Percentiles rank a stretch among this genome's conserved stretches.
Evolutionary conservation across 2,329 filamentous ascomycete genomes (phyloP).

Genomic region (Alternaria atra): DNA sequence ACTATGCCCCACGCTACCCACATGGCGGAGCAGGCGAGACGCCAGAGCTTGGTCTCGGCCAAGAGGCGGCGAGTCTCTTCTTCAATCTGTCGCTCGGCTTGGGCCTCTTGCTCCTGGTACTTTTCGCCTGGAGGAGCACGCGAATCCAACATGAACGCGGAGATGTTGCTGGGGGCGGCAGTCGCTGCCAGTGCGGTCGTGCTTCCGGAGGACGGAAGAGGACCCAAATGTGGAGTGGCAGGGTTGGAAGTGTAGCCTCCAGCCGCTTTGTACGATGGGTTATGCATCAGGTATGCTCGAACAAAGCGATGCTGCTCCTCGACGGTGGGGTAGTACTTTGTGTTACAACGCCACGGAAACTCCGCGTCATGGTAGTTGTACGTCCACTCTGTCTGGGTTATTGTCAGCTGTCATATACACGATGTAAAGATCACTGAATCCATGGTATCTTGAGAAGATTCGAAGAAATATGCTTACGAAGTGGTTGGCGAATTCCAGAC

Average conservation of each 20-base stretch:
- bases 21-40: conserved; percentile 83
- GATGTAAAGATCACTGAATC: not conserved
- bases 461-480: conserved; percentile 66
- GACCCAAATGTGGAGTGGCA: conserved; percentile 41
- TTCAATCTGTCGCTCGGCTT: conserved; percentile 67
- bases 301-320: conserved; percentile 89
- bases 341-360: conserved; percentile 72
- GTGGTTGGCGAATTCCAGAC: conserved; percentile 95
- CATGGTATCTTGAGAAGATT: not conserved
- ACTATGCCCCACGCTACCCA: conserved; percentile 98
- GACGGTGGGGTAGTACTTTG: conserved; percentile 74
- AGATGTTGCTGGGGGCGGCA: conserved; percentile 53
- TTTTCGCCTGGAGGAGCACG: conserved; percentile 48
- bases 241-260: conserved; percentile 63
- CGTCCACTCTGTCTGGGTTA: conserved; percentile 80
- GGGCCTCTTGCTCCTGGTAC: conserved; percentile 59
- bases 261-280: conserved; percentile 69
- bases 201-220: conserved; percentile 44
- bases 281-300: conserved; percentile 84
- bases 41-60: conserved; percentile 84
- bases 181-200: conserved; percentile 45
- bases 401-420: not conserved
- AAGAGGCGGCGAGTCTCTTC: conserved; percentile 74
- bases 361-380: conserved; percentile 91
- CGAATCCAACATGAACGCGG: conserved; percentile 80